Evolutionary conservation across 257 asterid genomes (phyloP).

Genomic region (Capsicum pubescens): DNA sequence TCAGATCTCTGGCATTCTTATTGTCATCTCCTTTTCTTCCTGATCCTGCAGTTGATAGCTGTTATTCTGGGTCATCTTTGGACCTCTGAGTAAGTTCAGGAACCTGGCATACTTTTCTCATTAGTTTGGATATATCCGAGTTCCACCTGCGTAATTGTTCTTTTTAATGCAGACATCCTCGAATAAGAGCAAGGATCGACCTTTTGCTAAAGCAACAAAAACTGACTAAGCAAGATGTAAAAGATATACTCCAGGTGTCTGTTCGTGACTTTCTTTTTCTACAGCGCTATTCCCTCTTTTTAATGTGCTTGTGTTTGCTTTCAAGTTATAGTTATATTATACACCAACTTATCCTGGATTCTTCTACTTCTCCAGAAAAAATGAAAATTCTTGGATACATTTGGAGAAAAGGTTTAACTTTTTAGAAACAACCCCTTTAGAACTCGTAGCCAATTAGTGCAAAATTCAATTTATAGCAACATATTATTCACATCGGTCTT

Average conservation of each 20-base stretch:
- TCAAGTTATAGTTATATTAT: not conserved
- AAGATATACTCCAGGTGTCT: slow-evolving; percentile 82
- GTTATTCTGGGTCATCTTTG: slow-evolving; percentile 96
- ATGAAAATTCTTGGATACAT: not conserved
- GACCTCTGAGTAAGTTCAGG: slow-evolving; percentile 89
- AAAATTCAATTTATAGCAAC: slow-evolving; percentile 12
- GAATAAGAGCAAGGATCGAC: slow-evolving; percentile 88
- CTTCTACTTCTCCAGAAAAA: not conserved
- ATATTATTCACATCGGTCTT: not conserved
- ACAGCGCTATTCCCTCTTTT: slow-evolving; percentile 30
- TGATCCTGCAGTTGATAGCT: slow-evolving; percentile 74
- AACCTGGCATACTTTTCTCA: slow-evolving; percentile 27
- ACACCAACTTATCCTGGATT: not conserved
- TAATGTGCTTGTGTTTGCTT: slow-evolving; percentile 1
- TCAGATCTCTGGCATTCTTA: not conserved
- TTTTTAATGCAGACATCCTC: slow-evolving; percentile 61
- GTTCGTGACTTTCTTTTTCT: slow-evolving; percentile 32
- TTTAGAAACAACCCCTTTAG: not conserved
- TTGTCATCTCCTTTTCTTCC: slow-evolving; percentile 4
- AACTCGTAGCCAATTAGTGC: not conserved
- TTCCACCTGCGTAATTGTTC: slow-evolving; percentile 27
- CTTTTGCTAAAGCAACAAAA: slow-evolving; percentile 84
- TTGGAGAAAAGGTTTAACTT: slow-evolving; percentile 13
- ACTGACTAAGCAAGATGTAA: slow-evolving; percentile 80
- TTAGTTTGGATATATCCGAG: slow-evolving; percentile 19